These are phyloP conservation scores for Aspergillus ustus DNA, from an alignment of 2,329 filamentous ascomycete species.

Conservation along the genomic window DNA sequence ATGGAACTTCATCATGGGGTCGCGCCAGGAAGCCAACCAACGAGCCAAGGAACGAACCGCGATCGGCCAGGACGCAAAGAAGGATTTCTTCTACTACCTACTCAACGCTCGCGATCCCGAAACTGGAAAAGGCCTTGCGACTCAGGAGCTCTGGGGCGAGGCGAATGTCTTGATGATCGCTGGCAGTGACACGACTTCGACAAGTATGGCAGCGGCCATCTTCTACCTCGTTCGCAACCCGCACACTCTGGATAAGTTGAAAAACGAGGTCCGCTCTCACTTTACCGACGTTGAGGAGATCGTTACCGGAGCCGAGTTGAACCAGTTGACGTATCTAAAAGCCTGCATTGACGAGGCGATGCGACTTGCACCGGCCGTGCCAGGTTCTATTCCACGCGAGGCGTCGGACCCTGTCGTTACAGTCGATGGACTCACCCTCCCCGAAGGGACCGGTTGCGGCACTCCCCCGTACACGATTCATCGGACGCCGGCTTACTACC, in stretches of 20 bases:
- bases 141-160: slow-evolving; percentile 71
- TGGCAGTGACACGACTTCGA: slow-evolving; percentile 73
- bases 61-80: slow-evolving; percentile 68
- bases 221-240: slow-evolving; percentile 47
- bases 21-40: slow-evolving; percentile 68
- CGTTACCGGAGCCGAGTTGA: slow-evolving; percentile 38
- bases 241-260: slow-evolving; percentile 35
- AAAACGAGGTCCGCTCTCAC: slow-evolving; percentile 40
- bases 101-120: slow-evolving; percentile 73
- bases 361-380: slow-evolving; percentile 45
- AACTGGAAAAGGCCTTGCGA: slow-evolving; percentile 68
- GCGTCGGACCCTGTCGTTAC: slow-evolving; percentile 44
- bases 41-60: slow-evolving; percentile 62
- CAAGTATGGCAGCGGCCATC: slow-evolving; percentile 54
- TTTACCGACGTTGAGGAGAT: slow-evolving; percentile 46
- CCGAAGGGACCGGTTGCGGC: slow-evolving; percentile 64
- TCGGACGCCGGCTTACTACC: slow-evolving; percentile 67
- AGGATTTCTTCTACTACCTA: slow-evolving; percentile 78
- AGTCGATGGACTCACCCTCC: slow-evolving; percentile 44
- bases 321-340: slow-evolving; percentile 44
- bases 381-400: slow-evolving; percentile 44
- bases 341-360: slow-evolving; percentile 49
- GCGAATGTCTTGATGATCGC: slow-evolving; percentile 74
- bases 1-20: slow-evolving; percentile 73
- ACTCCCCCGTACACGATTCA: slow-evolving; percentile 71